Conservation (phyloP, 768 basidiomycete species). For the Boletellus emodensis region DNA sequence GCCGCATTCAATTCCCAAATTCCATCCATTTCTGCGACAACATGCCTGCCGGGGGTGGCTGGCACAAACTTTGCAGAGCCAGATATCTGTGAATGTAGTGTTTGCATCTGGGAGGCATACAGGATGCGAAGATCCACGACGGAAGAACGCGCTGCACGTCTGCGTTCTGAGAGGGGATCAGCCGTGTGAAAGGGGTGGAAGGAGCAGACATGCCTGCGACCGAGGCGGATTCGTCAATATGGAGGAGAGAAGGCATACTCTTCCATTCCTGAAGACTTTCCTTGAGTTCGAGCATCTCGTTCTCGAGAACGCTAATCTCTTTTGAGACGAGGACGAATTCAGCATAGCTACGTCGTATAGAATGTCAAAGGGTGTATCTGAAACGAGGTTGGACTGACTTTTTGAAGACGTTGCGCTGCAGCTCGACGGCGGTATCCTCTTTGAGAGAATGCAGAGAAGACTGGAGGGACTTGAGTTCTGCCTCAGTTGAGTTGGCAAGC, state of each 20-base stretch:
- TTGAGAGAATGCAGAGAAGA: slow-evolving; percentile 69
- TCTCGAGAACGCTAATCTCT: slow-evolving; percentile 93
- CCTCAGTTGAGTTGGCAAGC: slow-evolving; percentile 85
- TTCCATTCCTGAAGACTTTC: slow-evolving; percentile 94
- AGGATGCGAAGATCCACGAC: slow-evolving; percentile 93
- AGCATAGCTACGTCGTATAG: slow-evolving; percentile 64
- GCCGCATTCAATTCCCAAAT: slow-evolving; percentile 86
- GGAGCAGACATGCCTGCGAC: slow-evolving; percentile 40
- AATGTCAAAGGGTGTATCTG: slow-evolving; percentile 6
- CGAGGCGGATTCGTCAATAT: slow-evolving; percentile 79
- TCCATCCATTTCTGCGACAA: slow-evolving; percentile 80
- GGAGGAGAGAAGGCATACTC: slow-evolving; percentile 87
- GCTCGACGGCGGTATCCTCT: slow-evolving; percentile 68
- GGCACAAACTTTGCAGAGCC: slow-evolving; percentile 95
- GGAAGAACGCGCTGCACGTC: slow-evolving; percentile 76
- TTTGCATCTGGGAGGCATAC: slow-evolving; percentile 93
- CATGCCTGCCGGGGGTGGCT: slow-evolving; percentile 84
- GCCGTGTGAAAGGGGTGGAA: slow-evolving; percentile 23
- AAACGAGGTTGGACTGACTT: slow-evolving; percentile 48
- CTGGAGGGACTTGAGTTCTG: slow-evolving; percentile 71
- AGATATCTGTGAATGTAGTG: slow-evolving; percentile 84
- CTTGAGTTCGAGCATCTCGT: slow-evolving; percentile 96
- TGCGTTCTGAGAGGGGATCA: slow-evolving; percentile 38
- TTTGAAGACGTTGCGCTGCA: slow-evolving; percentile 93
- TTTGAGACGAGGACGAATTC: slow-evolving; percentile 97